Evolutionary conservation across 768 basidiomycete species (phyloP), one percentile per base, ranked within the genome.

Genomic region (Suillus subluteus): DNA sequence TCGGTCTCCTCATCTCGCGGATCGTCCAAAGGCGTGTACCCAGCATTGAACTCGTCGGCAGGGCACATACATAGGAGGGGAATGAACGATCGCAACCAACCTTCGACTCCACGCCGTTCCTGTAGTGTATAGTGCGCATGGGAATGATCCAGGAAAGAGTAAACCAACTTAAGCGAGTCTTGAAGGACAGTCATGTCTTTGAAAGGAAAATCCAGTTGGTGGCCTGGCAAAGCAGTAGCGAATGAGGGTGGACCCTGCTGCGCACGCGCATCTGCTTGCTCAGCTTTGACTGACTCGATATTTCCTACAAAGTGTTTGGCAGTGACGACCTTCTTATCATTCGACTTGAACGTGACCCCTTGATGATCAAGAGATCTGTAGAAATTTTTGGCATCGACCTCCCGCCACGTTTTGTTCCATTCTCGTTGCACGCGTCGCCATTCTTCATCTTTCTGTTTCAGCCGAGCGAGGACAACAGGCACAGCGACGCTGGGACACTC

Each of bases 281-380:
- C 82, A 40, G 84, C 83, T 74, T 88, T 89, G 68, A 88, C 80
- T 62, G 77, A 71, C 75, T 96, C 94, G 71, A 96, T 91, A 64
- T 96, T 91, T 38, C 80, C 82, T 38, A 95, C 88, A 73, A 97
- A 93, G 69, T 89, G 80, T 75, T 94, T 96, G 52, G 92, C 84
- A 8, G 91, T 95, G 73, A 96, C 91, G 66, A 84, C 86, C 79
- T 94, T 94, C 87, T 98, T 98, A 83, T 99, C 98, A 77, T 95
- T 96, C 65, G 85, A 84, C 82, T 98, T 99, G 88, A 97, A 98
- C 66, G 85, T 88, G 76, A 94, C 92, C 21, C 95, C 96, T 76
- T 98, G 96, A 74, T 98, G 95, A 75, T 99, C 98, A 61, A 99
- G 88, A 38, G 92, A 91, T 80, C 97, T 98, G 88, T 98, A 97